Evolutionary conservation across 768 basidiomycete genomes (phyloP).

Genomic region (Tricholoma saponaceum): DNA sequence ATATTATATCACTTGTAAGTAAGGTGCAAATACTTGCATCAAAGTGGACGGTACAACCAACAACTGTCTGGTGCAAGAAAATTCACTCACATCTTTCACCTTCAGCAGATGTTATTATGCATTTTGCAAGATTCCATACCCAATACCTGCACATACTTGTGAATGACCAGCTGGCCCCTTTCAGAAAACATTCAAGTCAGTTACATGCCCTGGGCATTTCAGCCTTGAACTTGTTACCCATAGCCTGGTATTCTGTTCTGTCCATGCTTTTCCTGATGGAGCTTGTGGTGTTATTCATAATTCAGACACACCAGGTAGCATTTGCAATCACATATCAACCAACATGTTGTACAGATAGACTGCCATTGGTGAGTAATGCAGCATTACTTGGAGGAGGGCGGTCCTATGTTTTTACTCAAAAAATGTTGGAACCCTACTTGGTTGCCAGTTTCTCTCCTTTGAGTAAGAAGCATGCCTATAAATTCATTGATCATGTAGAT

Average conservation of each 20-base stretch:
- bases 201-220: background rate
- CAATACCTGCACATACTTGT: no score
- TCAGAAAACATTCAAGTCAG: background rate
- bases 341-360: background rate
- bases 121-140: no score
- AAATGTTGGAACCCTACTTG: background rate
- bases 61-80: no score
- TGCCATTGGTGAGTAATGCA: background rate
- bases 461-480: background rate
- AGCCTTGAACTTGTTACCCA: background rate
- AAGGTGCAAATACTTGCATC: no score
- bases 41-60: no score
- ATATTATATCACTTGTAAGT: no score
- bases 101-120: no score
- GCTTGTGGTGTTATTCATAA: background rate
- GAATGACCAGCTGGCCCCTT: background rate
- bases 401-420: background rate
- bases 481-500: slow-evolving; percentile 1
- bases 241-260: background rate
- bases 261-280: background rate
- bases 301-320: background rate
- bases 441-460: background rate
- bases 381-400: background rate
- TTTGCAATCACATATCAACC: background rate
- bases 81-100: no score